A percentile compares a stretch with the other conserved stretches of the same genome.
phyloP scores from a whole-genome alignment of 75 land plant species.

The Selaginella tamariscina region DNA sequence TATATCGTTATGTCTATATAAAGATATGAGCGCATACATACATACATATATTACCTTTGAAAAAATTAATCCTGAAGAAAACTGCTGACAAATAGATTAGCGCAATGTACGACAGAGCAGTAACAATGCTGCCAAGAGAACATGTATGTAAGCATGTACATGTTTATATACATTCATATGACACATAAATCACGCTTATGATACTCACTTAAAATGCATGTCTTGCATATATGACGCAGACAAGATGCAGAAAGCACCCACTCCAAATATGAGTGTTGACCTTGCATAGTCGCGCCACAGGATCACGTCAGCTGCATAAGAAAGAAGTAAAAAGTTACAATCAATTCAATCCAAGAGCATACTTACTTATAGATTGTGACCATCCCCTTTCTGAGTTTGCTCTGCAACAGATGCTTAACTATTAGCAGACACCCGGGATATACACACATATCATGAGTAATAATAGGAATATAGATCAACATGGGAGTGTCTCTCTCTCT shows the following conservation, averaged over 20 bases:
- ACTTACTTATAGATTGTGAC: neutral
- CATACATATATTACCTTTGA: constrained; percentile 67
- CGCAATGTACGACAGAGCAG: constrained; percentile 57
- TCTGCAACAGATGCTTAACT: neutral
- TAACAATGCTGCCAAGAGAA: constrained; percentile 44
- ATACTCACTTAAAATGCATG: constrained; percentile 53
- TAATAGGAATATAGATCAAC: neutral
- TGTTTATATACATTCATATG: neutral
- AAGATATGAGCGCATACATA: too few species aligned
- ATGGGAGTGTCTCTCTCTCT: too few species aligned
- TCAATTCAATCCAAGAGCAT: neutral
- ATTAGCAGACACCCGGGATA: too few species aligned
- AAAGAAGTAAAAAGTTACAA: neutral
- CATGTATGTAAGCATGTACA: neutral
- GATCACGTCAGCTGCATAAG: constrained; percentile 56
- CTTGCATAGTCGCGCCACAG: constrained; percentile 82
- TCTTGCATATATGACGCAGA: constrained; percentile 62
- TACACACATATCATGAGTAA: too few species aligned
- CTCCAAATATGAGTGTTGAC: constrained; percentile 64
- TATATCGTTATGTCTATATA: too few species aligned
- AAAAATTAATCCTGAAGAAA: constrained; percentile 47
- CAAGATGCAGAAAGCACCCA: constrained; percentile 55
- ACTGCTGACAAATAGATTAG: constrained; percentile 58
- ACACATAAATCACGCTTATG: neutral
- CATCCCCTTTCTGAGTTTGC: neutral